These are phyloP conservation scores for Microsporum audouinii DNA, from an alignment of 2,329 filamentous ascomycete species.

Conservation along the genomic window DNA sequence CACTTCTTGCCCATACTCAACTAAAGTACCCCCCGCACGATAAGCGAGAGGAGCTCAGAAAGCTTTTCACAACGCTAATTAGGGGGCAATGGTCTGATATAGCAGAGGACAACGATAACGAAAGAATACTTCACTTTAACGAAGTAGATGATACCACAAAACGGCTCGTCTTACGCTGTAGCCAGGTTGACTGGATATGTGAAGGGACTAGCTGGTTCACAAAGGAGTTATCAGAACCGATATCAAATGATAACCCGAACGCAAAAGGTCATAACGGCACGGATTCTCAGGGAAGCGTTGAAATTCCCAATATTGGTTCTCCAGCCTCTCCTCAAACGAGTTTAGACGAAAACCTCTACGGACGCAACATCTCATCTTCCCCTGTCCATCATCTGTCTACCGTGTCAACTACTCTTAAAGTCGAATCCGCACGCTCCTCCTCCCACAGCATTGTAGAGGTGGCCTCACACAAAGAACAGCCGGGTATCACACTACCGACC, in stretches of 20 bases:
- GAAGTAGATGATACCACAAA: conserved; percentile 41
- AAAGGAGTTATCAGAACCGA: conserved; percentile 18
- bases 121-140: conserved; percentile 39
- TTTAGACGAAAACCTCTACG: not conserved
- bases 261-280: not conserved
- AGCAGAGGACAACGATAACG: conserved; percentile 27
- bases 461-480: conserved; percentile 68
- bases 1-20: conserved; percentile 82
- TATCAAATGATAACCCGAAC: not conserved
- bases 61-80: conserved; percentile 60
- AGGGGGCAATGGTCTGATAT: conserved; percentile 58
- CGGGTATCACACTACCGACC: conserved; percentile 70
- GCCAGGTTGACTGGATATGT: conserved; percentile 37
- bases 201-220: conserved; percentile 22
- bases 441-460: conserved; percentile 66
- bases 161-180: conserved; percentile 37
- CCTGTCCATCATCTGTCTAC: not conserved
- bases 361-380: not conserved
- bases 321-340: not conserved
- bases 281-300: not conserved
- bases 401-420: conserved; percentile 53
- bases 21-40: conserved; percentile 78
- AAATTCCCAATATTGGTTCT: not conserved
- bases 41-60: conserved; percentile 74
- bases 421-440: conserved; percentile 58